Evolutionary conservation across 192 early-diverging fungal genomes (phyloP).

Genomic region (Coemansia sp.): DNA sequence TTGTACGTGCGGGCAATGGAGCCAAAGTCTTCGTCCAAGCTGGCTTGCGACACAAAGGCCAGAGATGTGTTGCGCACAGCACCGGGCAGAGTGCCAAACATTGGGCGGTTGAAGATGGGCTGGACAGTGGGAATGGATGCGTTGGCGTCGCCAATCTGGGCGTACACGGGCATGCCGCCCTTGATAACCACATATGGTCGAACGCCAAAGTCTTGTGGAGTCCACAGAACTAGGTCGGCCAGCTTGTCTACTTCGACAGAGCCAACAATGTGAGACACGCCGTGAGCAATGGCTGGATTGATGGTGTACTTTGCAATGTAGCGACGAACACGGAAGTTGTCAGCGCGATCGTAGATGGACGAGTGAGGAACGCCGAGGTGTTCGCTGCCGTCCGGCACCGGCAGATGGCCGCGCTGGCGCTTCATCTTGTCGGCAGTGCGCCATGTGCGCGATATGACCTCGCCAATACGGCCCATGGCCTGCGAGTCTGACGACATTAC

Average conservation of each 20-base stretch:
- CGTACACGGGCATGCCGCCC: slow-evolving; percentile 81
- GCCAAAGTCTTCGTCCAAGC: slow-evolving; percentile 57
- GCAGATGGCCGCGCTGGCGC: slow-evolving; percentile 68
- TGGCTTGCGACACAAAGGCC: slow-evolving; percentile 80
- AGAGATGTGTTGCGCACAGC: slow-evolving; percentile 63
- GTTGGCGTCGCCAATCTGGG: slow-evolving; percentile 91
- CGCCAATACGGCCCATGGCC: slow-evolving; percentile 96
- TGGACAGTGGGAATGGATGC: slow-evolving; percentile 94
- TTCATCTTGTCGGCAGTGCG: slow-evolving; percentile 97
- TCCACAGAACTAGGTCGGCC: slow-evolving; percentile 90
- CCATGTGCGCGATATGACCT: slow-evolving; percentile 91
- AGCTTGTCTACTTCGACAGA: slow-evolving; percentile 92
- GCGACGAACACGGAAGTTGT: slow-evolving; percentile 86
- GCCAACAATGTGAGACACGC: slow-evolving; percentile 83
- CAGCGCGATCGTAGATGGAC: slow-evolving; percentile 57
- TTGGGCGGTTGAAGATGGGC: slow-evolving; percentile 80
- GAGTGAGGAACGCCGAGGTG: slow-evolving; percentile 29
- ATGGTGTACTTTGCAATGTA: slow-evolving; percentile 98
- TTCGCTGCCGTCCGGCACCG: slow-evolving; percentile 19
- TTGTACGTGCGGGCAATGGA: slow-evolving; percentile 57
- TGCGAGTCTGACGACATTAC: slow-evolving; percentile 93
- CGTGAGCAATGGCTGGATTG: slow-evolving; percentile 91
- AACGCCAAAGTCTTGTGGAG: slow-evolving; percentile 82
- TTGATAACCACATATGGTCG: slow-evolving; percentile 88
- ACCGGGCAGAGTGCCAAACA: slow-evolving; percentile 75